Base-by-base conservation (phyloP, 2,329 filamentous ascomycete species). In the Aurifilum marmelostoma region DNA sequence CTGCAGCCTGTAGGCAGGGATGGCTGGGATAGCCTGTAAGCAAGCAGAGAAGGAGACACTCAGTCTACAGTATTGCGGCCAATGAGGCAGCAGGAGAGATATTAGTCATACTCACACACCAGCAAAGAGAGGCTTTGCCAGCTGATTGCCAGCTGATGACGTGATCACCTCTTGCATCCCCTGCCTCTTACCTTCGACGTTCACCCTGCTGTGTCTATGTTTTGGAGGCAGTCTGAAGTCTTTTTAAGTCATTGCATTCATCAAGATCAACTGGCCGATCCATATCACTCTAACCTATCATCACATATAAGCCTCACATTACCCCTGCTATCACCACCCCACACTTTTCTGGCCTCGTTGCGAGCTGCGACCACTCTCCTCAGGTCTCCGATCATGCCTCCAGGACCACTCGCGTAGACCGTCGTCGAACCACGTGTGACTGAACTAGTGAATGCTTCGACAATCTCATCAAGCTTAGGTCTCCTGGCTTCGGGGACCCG, bases 341-440 rank as follows among this genome's bases (percentile, higher is more conserved):
- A 89, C 12, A 90, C 87, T 72, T 80, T 83, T 0, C 74, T 72
- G 0, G 82, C 84, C 9, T 82, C 81, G 75, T 89, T 90, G 54
- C 81, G 82, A 9, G 73, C 73, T 1, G 88, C 87, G 5, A 90
- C 86, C 1, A 83, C 83, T 5, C 71, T 76, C 34, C 88, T 80
- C 68, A 91, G 73, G 66, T 88, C 87, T n/a, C 80, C 81, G 7
- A 89, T 83, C 85, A 91, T 88, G 1, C 82, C 80, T 0, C 83
- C 82, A 1, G 89, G 89, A 0, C 89, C 88, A 73, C 88, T 90
- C 0, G 84, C 88, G 74, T 88, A 83, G 0, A 91, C 86, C 0
- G 81, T 80, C 0, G 86, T 88, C 16, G 84, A 77, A 0, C 87
- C 87, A 0, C 76, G 74, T 0, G 81, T 76, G 0, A 84, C 85